phyloP scores from a whole-genome alignment of 352 stramenopile species.

The Pythium myriotylum region DNA sequence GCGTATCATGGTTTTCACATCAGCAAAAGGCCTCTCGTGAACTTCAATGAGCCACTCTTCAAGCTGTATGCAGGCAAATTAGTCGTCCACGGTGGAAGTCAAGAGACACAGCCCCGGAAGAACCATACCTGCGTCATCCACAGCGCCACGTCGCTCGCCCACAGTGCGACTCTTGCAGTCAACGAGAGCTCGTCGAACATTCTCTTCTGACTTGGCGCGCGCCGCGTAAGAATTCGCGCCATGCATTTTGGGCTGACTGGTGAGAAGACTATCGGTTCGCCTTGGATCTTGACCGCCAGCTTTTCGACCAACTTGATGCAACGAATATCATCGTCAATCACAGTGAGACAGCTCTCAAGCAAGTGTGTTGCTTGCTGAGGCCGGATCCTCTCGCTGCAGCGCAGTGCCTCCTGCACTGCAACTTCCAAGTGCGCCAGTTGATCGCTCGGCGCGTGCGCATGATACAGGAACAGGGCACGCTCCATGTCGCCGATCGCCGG shows the following conservation, averaged over 20 bases:
- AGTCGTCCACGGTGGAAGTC: not conserved
- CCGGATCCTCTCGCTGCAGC: not conserved
- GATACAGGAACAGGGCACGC: slow-evolving; percentile 11
- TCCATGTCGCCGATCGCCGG: slow-evolving; percentile 12
- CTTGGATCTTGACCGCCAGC: not conserved
- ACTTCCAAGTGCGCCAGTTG: not conserved
- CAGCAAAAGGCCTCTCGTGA: slow-evolving; percentile 12
- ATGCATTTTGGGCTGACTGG: not conserved
- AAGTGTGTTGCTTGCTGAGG: not conserved
- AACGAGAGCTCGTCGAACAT: slow-evolving; percentile 17
- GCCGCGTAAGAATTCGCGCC: not conserved
- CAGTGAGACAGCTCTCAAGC: slow-evolving; percentile 14
- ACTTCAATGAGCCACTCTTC: slow-evolving; percentile 20
- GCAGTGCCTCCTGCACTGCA: slow-evolving; percentile 3
- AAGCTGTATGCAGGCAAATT: slow-evolving; percentile 2
- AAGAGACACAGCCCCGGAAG: too few relatives aligned
- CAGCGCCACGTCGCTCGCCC: slow-evolving; percentile 13
- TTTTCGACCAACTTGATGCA: slow-evolving; percentile 9
- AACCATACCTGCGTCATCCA: slow-evolving; percentile 20
- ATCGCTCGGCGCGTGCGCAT: not conserved
- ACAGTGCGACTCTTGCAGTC: slow-evolving; percentile 4
- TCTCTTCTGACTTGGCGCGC: not conserved
- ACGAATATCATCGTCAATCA: not conserved
- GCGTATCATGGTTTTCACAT: slow-evolving; percentile 1
- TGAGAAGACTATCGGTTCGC: too few relatives aligned